Percentiles rank a stretch among this genome's conserved stretches.
phyloP scores from a whole-genome alignment of 441 rosid genomes.

The Populus trichocarpa region DNA sequence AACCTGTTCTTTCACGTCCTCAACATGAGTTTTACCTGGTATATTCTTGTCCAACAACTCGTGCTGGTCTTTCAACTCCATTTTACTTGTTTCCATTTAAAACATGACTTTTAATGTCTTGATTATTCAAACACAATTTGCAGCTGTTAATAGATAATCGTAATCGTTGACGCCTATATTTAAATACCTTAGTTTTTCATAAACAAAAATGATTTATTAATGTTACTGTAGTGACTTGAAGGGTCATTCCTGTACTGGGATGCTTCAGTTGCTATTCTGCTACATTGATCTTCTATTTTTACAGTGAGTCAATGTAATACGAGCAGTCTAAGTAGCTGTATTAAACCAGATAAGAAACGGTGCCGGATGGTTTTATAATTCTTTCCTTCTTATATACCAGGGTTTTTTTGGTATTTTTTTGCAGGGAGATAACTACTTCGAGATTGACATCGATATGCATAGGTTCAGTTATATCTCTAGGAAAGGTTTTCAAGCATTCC shows the following conservation, averaged over 20 bases:
- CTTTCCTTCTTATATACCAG: background rate
- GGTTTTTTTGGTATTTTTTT: background rate
- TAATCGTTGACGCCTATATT: too few relatives aligned
- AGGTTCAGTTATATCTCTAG: conserved; percentile 83
- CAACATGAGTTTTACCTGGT: conserved; percentile 74
- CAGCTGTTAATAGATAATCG: background rate
- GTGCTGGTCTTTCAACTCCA: background rate
- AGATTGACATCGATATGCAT: conserved; percentile 92
- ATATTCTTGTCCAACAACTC: conserved; percentile 21
- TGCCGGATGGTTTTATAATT: background rate
- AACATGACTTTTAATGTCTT: background rate
- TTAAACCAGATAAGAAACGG: background rate
- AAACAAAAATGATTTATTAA: background rate
- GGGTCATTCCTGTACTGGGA: background rate
- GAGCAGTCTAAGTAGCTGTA: background rate
- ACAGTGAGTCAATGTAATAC: background rate
- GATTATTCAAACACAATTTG: background rate
- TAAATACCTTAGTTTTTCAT: background rate
- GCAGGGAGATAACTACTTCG: conserved; percentile 78
- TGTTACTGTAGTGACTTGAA: background rate
- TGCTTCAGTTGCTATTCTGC: background rate
- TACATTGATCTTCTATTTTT: background rate
- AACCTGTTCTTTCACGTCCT: conserved; percentile 94
- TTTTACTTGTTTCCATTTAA: background rate
- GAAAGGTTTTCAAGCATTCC: conserved; percentile 84